Evolutionary conservation across 1,284 basidiomycete species (phyloP).

Genomic region (Exobasidium rhododendri): DNA sequence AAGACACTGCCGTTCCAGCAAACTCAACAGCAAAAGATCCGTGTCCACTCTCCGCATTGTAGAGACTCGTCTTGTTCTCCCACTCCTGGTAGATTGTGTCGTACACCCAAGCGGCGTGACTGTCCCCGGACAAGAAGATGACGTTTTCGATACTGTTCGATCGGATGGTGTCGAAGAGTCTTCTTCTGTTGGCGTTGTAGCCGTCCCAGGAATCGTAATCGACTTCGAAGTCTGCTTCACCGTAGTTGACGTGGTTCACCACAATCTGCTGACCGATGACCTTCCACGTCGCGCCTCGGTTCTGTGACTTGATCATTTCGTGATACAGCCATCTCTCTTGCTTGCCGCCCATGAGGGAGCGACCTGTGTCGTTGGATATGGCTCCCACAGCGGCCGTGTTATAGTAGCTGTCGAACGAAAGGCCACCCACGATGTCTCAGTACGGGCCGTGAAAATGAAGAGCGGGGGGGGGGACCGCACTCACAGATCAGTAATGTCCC

Average conservation of each 20-base stretch:
- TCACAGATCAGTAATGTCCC: slow-evolving; percentile 54
- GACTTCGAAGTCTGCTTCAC: slow-evolving; percentile 57
- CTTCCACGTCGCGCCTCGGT: slow-evolving; percentile 62
- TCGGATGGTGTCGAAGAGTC: slow-evolving; percentile 63
- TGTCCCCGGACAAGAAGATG: slow-evolving; percentile 63
- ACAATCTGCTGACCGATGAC: slow-evolving; percentile 60
- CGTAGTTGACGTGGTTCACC: slow-evolving; percentile 28
- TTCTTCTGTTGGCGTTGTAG: slow-evolving; percentile 63
- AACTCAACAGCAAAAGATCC: slow-evolving; percentile 66
- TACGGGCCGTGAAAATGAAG: no score
- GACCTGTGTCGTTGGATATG: slow-evolving; percentile 33
- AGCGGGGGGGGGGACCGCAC: no score
- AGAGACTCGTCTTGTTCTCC: slow-evolving; percentile 51
- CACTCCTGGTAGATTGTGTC: slow-evolving; percentile 31
- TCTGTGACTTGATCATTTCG: slow-evolving; percentile 58
- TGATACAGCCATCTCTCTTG: slow-evolving; percentile 66
- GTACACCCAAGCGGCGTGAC: slow-evolving; percentile 61
- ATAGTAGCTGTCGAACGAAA: slow-evolving; percentile 64
- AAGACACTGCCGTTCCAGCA: slow-evolving; percentile 66
- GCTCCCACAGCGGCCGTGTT: slow-evolving; percentile 58
- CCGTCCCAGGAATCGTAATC: slow-evolving; percentile 67
- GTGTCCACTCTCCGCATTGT: slow-evolving; percentile 61
- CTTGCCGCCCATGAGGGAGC: slow-evolving; percentile 60
- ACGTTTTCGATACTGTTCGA: slow-evolving; percentile 61
- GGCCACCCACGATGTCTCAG: no score